A percentile compares a stretch with the other conserved stretches of the same genome.
Conservation (phyloP, 306 rosid species). For the Malus fusca region DNA sequence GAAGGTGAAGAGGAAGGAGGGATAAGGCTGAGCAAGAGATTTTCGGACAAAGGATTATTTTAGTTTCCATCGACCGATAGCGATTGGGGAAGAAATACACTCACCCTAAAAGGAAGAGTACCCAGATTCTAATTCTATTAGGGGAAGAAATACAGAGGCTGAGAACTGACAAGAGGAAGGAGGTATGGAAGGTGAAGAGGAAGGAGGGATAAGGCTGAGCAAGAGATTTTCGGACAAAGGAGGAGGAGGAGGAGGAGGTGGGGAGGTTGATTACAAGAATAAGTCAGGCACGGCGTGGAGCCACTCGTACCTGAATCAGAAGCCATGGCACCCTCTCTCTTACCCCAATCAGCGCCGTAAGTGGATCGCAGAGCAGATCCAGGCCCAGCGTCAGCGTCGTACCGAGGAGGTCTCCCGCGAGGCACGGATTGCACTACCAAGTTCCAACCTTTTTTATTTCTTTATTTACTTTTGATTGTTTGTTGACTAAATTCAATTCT, state of each 20-base stretch:
- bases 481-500: too few relatives aligned
- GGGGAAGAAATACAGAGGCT: too few relatives aligned
- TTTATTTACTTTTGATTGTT: too few relatives aligned
- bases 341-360: conserved; percentile 97
- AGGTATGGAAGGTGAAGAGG: conserved; percentile 83
- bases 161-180: not conserved
- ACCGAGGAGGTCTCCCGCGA: conserved; percentile 85
- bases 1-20: too few relatives aligned
- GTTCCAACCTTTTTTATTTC: too few relatives aligned
- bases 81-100: too few relatives aligned
- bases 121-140: not conserved
- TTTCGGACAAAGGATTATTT: too few relatives aligned
- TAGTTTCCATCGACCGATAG: not conserved
- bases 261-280: conserved; percentile 76
- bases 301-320: conserved; percentile 84
- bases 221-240: conserved; percentile 58
- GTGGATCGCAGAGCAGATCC: conserved; percentile 97
- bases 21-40: too few relatives aligned
- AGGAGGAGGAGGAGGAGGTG: conserved; percentile 15
- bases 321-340: conserved; percentile 98
- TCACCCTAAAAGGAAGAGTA: not conserved
- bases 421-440: conserved; percentile 13
- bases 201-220: conserved; percentile 63
- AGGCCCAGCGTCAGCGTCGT: conserved; percentile 56
- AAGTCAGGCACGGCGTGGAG: conserved; percentile 97